Conservation (phyloP, 2,329 filamentous ascomycete species). For the Pestalotiopsis fici region DNA sequence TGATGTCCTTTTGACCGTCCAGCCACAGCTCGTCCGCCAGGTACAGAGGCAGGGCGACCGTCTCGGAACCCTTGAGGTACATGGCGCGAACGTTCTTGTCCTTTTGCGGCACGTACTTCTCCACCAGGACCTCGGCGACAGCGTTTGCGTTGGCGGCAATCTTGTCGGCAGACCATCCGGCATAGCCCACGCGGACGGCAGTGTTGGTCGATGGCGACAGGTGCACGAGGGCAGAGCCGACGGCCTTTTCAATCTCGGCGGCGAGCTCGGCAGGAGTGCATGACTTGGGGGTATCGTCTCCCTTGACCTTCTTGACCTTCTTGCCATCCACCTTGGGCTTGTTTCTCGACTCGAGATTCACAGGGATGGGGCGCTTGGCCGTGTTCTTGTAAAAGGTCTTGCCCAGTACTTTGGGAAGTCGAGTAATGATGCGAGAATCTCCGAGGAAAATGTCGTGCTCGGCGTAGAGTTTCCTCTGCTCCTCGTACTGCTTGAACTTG, state of each 20-base stretch:
- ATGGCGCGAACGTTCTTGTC: constrained; percentile 85
- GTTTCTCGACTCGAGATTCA: constrained; percentile 66
- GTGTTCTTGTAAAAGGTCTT: constrained; percentile 91
- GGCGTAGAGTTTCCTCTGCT: constrained; percentile 75
- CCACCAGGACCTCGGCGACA: constrained; percentile 68
- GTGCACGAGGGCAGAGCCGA: constrained; percentile 77
- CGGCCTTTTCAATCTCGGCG: constrained; percentile 77
- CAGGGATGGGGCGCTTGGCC: constrained; percentile 82
- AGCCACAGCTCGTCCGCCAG: constrained; percentile 89
- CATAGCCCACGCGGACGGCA: constrained; percentile 76
- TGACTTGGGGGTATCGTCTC: constrained; percentile 35
- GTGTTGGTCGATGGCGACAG: constrained; percentile 79
- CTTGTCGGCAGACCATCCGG: constrained; percentile 73
- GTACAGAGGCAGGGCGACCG: constrained; percentile 91
- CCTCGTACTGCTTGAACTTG: constrained; percentile 89
- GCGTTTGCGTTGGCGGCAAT: constrained; percentile 79
- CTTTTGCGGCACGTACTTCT: constrained; percentile 80
- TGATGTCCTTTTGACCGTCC: constrained; percentile 68
- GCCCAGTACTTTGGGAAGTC: constrained; percentile 76
- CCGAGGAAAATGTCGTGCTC: constrained; percentile 95
- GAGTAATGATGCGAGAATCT: constrained; percentile 80
- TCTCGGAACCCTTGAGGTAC: constrained; percentile 89
- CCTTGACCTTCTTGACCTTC: constrained; percentile 58
- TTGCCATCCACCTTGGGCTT: constrained; percentile 60
- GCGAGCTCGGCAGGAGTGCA: constrained; percentile 68